These are phyloP conservation scores for Cenchrus americanus DNA, from an alignment of 176 grass and related monocot species.

Conservation along the genomic window DNA sequence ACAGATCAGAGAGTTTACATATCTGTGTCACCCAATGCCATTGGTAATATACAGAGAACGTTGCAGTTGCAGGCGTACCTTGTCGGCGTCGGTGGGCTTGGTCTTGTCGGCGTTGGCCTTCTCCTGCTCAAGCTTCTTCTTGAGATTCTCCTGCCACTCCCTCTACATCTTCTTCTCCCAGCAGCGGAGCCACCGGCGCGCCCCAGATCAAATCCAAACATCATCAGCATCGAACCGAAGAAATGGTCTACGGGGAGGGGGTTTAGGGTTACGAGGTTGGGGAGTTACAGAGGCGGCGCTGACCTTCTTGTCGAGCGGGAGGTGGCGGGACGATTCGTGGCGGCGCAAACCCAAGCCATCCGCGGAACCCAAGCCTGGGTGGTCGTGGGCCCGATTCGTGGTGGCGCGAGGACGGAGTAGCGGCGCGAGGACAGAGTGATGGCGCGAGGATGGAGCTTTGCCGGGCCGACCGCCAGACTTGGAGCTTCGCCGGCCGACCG, in stretches of 20 bases:
- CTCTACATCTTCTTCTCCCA: constrained; percentile 76
- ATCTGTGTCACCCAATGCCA: background rate
- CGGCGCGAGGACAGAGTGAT: no score
- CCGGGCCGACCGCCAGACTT: no score
- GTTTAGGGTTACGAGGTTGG: background rate
- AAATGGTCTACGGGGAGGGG: background rate
- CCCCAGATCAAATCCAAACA: background rate
- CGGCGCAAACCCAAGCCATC: no score
- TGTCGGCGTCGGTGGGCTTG: constrained; percentile 27
- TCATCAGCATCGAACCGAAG: background rate
- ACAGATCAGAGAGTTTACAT: background rate
- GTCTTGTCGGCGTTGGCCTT: constrained; percentile 45
- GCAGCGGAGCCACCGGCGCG: no score
- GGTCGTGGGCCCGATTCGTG: no score
- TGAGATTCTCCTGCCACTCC: constrained; percentile 77
- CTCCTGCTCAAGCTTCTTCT: no score
- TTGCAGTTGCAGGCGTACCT: constrained; percentile 31
- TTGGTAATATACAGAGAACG: background rate
- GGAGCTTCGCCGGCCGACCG: no score
- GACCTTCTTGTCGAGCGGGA: no score
- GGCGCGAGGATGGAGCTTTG: no score
- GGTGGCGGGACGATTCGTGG: no score
- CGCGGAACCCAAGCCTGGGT: no score
- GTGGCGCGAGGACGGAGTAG: no score
- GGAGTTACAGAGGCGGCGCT: background rate